Conservation (phyloP, 352 stramenopile species). For the Sclerospora graminicola region DNA sequence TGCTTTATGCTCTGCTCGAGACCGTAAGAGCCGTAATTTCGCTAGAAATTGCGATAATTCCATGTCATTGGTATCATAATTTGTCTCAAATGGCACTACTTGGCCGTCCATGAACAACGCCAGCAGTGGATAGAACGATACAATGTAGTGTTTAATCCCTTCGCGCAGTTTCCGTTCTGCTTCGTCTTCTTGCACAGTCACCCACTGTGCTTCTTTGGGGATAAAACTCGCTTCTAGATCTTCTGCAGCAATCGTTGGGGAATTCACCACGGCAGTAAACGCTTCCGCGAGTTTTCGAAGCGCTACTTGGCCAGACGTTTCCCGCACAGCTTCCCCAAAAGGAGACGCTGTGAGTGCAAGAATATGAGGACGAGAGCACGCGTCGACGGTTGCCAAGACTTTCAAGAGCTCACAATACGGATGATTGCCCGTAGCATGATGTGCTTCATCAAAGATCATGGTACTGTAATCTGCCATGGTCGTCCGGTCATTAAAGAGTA, state of each 20-base stretch:
- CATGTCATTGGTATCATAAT: slow-evolving; percentile 43
- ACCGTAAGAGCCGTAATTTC: slow-evolving; percentile 23
- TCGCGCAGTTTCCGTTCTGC: slow-evolving; percentile 26
- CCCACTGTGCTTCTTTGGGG: slow-evolving; percentile 52
- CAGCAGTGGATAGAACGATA: slow-evolving; percentile 28
- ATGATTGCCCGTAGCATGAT: slow-evolving; percentile 55
- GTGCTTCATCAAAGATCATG: slow-evolving; percentile 76
- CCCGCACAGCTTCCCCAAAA: slow-evolving; percentile 45
- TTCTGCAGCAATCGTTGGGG: slow-evolving; percentile 41
- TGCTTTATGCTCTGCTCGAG: slow-evolving; percentile 9
- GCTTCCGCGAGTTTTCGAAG: slow-evolving; percentile 29
- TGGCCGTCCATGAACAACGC: slow-evolving; percentile 17
- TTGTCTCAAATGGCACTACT: slow-evolving; percentile 30
- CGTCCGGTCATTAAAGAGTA: slow-evolving; percentile 26
- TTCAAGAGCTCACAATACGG: slow-evolving; percentile 53
- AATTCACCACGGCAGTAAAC: slow-evolving; percentile 49
- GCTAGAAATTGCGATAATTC: slow-evolving; percentile 43
- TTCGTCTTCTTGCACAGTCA: slow-evolving; percentile 28
- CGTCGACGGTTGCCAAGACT: slow-evolving; percentile 20
- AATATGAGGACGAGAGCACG: slow-evolving; percentile 29
- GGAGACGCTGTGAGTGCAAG: slow-evolving; percentile 62
- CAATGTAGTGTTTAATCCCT: slow-evolving; percentile 35
- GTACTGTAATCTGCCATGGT: slow-evolving; percentile 47
- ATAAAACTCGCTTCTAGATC: slow-evolving; percentile 38
- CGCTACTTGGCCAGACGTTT: slow-evolving; percentile 21